Evolutionary conservation across 2,329 filamentous ascomycete species (phyloP).

Genomic region (Fusarium oxysporum): DNA sequence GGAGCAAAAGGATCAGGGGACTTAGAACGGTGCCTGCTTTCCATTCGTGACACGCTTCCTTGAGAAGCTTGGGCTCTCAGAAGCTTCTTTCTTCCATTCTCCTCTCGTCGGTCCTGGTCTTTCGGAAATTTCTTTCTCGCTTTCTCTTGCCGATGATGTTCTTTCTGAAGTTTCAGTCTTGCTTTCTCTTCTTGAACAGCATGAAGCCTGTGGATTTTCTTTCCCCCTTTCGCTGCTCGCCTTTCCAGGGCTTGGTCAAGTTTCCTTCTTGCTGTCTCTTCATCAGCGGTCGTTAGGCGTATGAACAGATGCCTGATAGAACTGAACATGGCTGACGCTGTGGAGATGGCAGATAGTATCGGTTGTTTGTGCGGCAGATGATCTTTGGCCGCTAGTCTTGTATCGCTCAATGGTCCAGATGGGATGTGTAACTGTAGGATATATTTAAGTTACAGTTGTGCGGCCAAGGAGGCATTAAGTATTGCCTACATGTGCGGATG

Average conservation of each 20-base stretch:
- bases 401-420: fast-evolving
- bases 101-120: no score
- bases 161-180: not conserved
- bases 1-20: not conserved
- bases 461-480: fast-evolving
- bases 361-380: no score
- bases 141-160: not conserved
- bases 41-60: not conserved
- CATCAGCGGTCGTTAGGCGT: not conserved
- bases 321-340: not conserved
- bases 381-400: not conserved
- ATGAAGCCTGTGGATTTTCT: not conserved
- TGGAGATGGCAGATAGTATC: not conserved
- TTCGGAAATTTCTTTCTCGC: fast-evolving
- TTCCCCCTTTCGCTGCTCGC: not conserved
- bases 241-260: not conserved
- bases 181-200: no score
- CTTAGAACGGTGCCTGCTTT: not conserved
- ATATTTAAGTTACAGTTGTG: fast-evolving
- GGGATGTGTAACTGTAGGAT: fast-evolving
- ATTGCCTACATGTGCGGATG: not conserved
- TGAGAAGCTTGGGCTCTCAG: not conserved
- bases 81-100: not conserved
- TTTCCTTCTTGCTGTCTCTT: no score
- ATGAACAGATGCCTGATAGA: not conserved